Conservation (phyloP, 169 alveolate genomes). For the Cryptosporidium tyzzeri region DNA sequence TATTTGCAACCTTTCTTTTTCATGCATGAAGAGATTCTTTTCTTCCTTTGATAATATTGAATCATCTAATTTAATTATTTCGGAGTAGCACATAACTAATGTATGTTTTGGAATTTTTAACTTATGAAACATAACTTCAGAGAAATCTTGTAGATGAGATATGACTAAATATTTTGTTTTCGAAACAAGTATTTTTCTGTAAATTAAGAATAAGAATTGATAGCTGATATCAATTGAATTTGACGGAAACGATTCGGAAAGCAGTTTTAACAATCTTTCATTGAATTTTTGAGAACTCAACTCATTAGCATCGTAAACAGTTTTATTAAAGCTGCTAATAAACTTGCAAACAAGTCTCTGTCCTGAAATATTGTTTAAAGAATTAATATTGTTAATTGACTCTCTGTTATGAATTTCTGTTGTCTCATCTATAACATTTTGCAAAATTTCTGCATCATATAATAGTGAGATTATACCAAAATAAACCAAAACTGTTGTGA, state of each 20-base stretch:
- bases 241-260: slow-evolving; percentile 10
- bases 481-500: background rate
- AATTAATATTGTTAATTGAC: background rate
- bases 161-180: background rate
- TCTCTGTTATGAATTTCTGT: background rate
- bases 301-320: background rate
- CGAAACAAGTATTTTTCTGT: background rate
- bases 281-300: background rate
- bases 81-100: slow-evolving; percentile 22
- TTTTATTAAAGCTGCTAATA: background rate
- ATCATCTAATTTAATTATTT: slow-evolving; percentile 7
- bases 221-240: slow-evolving; percentile 33
- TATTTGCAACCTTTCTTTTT: slow-evolving; percentile 10
- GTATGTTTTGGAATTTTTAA: slow-evolving; percentile 25
- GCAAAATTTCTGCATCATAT: background rate
- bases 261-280: background rate
- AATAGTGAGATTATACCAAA: background rate
- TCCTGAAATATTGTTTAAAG: background rate
- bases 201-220: slow-evolving; percentile 20
- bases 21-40: background rate
- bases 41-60: background rate
- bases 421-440: background rate
- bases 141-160: slow-evolving; percentile 2
- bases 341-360: background rate
- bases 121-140: background rate